Evolutionary conservation across 1,284 basidiomycete genomes (phyloP), one percentile per base, ranked within the genome.

Genomic region (Ganoderma lucidum): DNA sequence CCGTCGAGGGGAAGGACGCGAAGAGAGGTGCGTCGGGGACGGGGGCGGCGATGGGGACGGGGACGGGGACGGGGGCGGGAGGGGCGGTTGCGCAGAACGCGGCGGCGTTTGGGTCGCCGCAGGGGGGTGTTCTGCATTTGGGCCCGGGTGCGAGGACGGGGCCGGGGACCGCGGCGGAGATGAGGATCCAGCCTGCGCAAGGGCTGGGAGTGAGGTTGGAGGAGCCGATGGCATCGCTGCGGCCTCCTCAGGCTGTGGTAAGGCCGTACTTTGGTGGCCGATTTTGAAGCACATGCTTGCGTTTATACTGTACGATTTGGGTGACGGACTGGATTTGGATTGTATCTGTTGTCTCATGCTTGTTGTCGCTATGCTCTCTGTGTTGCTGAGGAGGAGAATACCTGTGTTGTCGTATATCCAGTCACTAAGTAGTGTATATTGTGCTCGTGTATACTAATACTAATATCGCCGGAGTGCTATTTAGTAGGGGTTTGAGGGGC

Each of bases 1-100:
- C 62, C n/a, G 64, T 74, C 75, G 88, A 75, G 85, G 86, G 56
- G 62, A 74, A 69, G 63, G 58, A 69, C 14, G 15, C 51, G 71
- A 71, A 63, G 66, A 68, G 44, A 55, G 66, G n/a, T 30, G 10
- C 17, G 37, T 23, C n/a, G 42, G 53, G 23, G 32, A 39, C 39
- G 12, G 19, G 51, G 51, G 39, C 37, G n/a, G n/a, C n/a, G n/a
- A n/a, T n/a, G 42, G 53, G 23, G 32, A 39, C 39, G 12, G 19
- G 51, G 51, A 32, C 37, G 12, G 64, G 64, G 23, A 9, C 32
- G 58, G 39, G 68, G 41, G 62, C 44, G 30, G 53, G 53, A 62
- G 62, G 45, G 51, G 62, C 60, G 62, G 62, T 37, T 42, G 62
- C 56, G 66, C 66, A 45, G 63, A 64, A 30, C 58, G 45, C 64